phyloP scores from a whole-genome alignment of 176 grass and related monocot species.

The Paspalum notatum region DNA sequence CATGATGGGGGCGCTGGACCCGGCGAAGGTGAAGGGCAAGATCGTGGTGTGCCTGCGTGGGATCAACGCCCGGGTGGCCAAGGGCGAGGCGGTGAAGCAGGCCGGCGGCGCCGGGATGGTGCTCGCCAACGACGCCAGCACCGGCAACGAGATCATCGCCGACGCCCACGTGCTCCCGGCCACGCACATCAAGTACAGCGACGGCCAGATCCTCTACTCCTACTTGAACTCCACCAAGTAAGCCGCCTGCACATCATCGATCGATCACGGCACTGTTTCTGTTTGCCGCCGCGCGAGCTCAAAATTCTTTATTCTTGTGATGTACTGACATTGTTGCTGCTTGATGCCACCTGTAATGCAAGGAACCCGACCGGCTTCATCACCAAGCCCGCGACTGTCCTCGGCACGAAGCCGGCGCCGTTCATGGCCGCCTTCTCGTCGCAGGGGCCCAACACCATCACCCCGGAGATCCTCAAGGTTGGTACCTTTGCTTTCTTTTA shows the following conservation, averaged over 20 bases:
- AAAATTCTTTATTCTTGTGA: background rate
- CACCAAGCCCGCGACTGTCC: conserved; percentile 50
- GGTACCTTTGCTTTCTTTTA: background rate
- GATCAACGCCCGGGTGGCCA: conserved; percentile 46
- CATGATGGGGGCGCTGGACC: conserved; percentile 53
- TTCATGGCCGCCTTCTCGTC: conserved; percentile 88
- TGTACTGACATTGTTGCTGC: background rate
- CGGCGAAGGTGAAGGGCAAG: conserved; percentile 64
- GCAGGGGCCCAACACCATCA: conserved; percentile 66
- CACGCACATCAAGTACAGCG: conserved; percentile 57
- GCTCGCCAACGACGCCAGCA: conserved; percentile 50
- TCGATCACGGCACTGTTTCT: background rate
- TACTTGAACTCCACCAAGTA: conserved; percentile 65
- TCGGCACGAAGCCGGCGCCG: conserved; percentile 66
- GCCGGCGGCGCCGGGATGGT: conserved; percentile 71
- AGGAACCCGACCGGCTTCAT: conserved; percentile 56
- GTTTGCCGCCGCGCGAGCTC: background rate
- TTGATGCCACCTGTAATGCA: background rate
- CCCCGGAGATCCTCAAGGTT: conserved; percentile 66
- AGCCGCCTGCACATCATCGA: background rate
- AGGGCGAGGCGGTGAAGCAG: conserved; percentile 54
- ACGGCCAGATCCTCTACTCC: conserved; percentile 49
- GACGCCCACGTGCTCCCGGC: conserved; percentile 74
- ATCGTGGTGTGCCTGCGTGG: conserved; percentile 81
- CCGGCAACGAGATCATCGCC: conserved; percentile 67